phyloP scores from a whole-genome alignment of 106 monocot genomes.

The Dendrobium huoshanense region DNA sequence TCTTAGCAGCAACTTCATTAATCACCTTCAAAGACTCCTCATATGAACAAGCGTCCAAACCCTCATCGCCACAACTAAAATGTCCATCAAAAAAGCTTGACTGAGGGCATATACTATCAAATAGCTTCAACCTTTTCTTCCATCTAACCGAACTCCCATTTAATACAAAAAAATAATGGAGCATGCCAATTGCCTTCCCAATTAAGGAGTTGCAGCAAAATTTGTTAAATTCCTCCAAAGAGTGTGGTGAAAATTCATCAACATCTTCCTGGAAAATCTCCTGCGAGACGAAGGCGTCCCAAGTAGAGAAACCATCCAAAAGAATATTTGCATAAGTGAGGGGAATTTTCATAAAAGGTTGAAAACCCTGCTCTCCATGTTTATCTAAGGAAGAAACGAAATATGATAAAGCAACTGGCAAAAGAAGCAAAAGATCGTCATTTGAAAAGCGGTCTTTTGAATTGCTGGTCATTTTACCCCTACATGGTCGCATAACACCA shows the following conservation, averaged over 20 bases:
- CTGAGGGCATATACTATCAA: slow-evolving; percentile 43
- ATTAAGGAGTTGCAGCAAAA: slow-evolving; percentile 51
- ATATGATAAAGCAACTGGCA: slow-evolving; percentile 75
- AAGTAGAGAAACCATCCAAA: slow-evolving; percentile 55
- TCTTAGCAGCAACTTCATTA: slow-evolving; percentile 56
- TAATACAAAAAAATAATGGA: slow-evolving; percentile 31
- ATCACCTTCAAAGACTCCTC: slow-evolving; percentile 41
- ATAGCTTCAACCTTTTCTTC: slow-evolving; percentile 35
- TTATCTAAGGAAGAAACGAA: slow-evolving; percentile 17
- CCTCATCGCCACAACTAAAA: slow-evolving; percentile 24
- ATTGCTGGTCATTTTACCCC: slow-evolving; percentile 3
- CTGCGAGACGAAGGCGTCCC: slow-evolving; percentile 44
- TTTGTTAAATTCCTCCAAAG: slow-evolving; percentile 32
- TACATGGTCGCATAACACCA: slow-evolving; percentile 7
- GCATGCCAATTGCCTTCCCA: slow-evolving; percentile 65
- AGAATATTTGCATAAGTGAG: slow-evolving; percentile 53
- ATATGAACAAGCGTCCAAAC: slow-evolving; percentile 24
- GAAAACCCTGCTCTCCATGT: slow-evolving; percentile 16
- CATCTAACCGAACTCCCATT: slow-evolving; percentile 20
- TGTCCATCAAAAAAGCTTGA: slow-evolving; percentile 27
- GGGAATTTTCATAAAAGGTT: slow-evolving; percentile 24
- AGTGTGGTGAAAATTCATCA: slow-evolving; percentile 13
- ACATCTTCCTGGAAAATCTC: slow-evolving; percentile 61
- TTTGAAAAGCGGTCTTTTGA: slow-evolving; percentile 20
- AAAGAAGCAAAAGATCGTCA: slow-evolving; percentile 54